Evolutionary conservation across 1,284 basidiomycete species (phyloP).

Genomic region (Phlebopus sp.): DNA sequence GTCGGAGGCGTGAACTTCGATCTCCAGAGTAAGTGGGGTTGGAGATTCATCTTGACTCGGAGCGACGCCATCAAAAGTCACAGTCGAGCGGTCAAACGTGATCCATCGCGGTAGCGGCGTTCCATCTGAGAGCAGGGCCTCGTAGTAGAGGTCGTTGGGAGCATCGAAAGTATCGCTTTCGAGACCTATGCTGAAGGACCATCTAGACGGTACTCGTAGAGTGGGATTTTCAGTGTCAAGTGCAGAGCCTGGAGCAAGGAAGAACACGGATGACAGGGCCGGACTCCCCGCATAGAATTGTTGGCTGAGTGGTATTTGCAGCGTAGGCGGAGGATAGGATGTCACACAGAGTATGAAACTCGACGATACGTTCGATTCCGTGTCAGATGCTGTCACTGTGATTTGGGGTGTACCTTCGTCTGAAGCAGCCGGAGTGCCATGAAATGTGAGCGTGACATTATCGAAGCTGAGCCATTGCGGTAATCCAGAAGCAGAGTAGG

Average conservation of each 20-base stretch:
- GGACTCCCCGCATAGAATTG: conserved; percentile 62
- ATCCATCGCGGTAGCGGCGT: conserved; percentile 77
- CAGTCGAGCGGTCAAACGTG: conserved; percentile 58
- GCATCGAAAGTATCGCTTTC: conserved; percentile 62
- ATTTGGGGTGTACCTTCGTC: conserved; percentile 60
- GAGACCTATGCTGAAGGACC: conserved; percentile 93
- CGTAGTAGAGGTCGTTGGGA: conserved; percentile 58
- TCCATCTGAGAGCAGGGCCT: conserved; percentile 63
- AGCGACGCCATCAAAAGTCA: conserved; percentile 80
- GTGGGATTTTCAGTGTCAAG: conserved; percentile 53
- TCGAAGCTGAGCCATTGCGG: conserved; percentile 71
- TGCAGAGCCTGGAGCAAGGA: conserved; percentile 54
- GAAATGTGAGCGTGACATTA: conserved; percentile 45
- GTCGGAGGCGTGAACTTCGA: conserved; percentile 66
- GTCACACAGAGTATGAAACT: conserved; percentile 62
- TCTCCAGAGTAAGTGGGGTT: conserved; percentile 42
- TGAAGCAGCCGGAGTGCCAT: conserved; percentile 52
- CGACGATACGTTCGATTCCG: conserved; percentile 46
- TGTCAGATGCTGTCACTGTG: conserved; percentile 53
- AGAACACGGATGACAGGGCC: conserved; percentile 67
- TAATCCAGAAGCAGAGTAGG: conserved; percentile 47
- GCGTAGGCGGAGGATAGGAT: conserved; percentile 49
- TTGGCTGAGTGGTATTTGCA: conserved; percentile 52
- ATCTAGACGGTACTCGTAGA: conserved; percentile 74
- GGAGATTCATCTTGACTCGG: conserved; percentile 44